Conservation (phyloP, 164 flowering plant species). For the Vitis labrusca region DNA sequence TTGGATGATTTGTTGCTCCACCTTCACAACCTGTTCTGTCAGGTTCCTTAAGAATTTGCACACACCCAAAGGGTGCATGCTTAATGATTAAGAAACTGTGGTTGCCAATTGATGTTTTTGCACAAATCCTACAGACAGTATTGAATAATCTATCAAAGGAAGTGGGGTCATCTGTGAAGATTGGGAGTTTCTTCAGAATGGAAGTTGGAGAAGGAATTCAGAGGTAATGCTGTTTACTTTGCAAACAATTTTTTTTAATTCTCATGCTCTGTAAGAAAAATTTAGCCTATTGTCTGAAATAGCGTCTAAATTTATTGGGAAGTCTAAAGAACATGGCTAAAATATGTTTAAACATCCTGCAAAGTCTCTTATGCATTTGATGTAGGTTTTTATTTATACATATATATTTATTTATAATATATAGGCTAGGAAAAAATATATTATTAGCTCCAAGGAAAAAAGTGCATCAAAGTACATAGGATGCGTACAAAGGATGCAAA, state of each 20-base stretch:
- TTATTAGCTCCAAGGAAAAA: too few species aligned
- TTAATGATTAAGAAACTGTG: not conserved
- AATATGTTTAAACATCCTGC: too few species aligned
- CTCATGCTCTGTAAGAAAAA: not conserved
- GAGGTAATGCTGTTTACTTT: conserved; percentile 35
- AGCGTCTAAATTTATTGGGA: too few species aligned
- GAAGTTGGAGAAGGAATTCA: conserved; percentile 93
- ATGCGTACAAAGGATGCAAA: too few species aligned
- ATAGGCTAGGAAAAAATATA: too few species aligned
- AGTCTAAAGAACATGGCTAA: too few species aligned
- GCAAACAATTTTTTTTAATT: not conserved
- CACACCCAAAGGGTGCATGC: not conserved
- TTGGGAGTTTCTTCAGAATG: conserved; percentile 72
- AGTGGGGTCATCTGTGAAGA: conserved; percentile 76
- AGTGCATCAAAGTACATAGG: too few species aligned
- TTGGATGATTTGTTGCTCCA: not conserved
- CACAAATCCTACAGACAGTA: conserved; percentile 47
- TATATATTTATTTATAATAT: too few species aligned
- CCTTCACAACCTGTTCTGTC: not conserved
- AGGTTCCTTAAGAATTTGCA: not conserved
- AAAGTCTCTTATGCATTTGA: too few species aligned
- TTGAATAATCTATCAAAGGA: conserved; percentile 72
- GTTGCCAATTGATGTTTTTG: conserved; percentile 11
- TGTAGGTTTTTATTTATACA: too few species aligned
- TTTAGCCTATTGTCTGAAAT: too few species aligned